Evolutionary conservation across 306 rosid genomes (phyloP), one percentile per base, ranked within the genome.

Genomic region (Lathyrus sativus): DNA sequence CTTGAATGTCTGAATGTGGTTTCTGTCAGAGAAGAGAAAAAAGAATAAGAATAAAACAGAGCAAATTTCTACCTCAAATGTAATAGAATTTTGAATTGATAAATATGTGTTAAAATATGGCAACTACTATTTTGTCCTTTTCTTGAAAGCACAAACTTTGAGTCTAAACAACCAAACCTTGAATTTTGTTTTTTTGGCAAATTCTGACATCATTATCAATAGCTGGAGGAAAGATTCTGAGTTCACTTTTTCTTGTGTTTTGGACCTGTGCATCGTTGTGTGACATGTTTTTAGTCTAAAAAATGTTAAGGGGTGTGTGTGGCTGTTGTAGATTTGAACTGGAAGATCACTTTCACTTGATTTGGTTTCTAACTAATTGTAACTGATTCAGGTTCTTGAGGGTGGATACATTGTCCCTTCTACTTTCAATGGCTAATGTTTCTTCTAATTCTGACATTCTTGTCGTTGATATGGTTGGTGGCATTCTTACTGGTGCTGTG

Each of bases 401-500:
- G 33, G 33, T 29, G 33, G 4, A 93, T 71, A 53, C 97, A 18
- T 76, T 93, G 75, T 86, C 97, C 57, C 91, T 93, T 78, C 84
- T 93, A 61, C 91, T 93, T 74, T 88, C 96, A 59, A 68, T 93
- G 87, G 96, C 87, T 57, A 90, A 90, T 67, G 91, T 90, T 66
- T 82, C 89, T 78, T 77, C 97, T 70, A 84, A 88, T 81, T 93
- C 97, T 62, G 97, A 93, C 56, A 81, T 88, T 80, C 88, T 93
- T 9, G 82, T 90, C 13, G 84, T 90, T 77, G 98, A 93, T 75
- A 85, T 85, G 95, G 82, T 89, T 79, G 91, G 96, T 66, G 96
- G 98, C 71, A 88, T 92, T 78, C 79, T 92, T 59, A 93, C 98
- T 48, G 98, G 98, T 74, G 88, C 97, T n/a, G 89, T 81, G 77